Evolutionary conservation across 139 green algal species (phyloP).

Genomic region (Limnomonas spitsbergensis): DNA sequence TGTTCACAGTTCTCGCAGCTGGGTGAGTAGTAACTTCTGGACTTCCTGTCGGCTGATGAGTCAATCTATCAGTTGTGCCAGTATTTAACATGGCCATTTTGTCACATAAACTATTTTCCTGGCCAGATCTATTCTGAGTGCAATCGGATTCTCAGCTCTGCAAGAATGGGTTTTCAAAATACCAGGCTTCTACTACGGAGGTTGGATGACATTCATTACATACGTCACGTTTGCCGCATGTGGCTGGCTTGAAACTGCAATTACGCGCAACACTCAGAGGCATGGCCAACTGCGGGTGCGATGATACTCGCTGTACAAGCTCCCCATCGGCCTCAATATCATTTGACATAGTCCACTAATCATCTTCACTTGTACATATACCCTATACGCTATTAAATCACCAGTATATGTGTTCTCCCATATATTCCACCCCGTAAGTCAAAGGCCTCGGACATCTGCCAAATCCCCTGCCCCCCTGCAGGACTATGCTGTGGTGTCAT

Average conservation of each 20-base stretch:
- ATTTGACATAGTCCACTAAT: too few species aligned
- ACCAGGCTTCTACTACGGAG: conserved; percentile 52
- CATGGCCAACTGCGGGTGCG: conserved; percentile 35
- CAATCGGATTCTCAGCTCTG: conserved; percentile 52
- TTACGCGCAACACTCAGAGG: conserved; percentile 31
- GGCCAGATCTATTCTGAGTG: conserved; percentile 35
- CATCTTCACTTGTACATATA: too few species aligned
- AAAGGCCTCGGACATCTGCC: conserved; percentile 1
- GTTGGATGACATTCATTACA: conserved; percentile 67
- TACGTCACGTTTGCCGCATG: conserved; percentile 51
- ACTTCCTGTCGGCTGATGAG: not conserved
- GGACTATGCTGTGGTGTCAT: conserved; percentile 48
- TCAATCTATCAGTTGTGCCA: too few species aligned
- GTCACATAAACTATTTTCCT: not conserved
- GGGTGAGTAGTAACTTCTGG: not conserved
- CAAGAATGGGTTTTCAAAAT: conserved; percentile 67
- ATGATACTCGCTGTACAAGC: too few species aligned
- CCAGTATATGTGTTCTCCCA: too few species aligned
- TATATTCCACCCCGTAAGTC: too few species aligned
- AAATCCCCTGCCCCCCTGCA: not conserved
- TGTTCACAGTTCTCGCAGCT: conserved; percentile 6
- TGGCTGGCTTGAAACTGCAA: conserved; percentile 36
- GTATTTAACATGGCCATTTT: not conserved
- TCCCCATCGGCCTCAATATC: too few species aligned
- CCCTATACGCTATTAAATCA: too few species aligned